Evolutionary conservation across 768 basidiomycete genomes (phyloP).

Genomic region (Pleurotus djamor): DNA sequence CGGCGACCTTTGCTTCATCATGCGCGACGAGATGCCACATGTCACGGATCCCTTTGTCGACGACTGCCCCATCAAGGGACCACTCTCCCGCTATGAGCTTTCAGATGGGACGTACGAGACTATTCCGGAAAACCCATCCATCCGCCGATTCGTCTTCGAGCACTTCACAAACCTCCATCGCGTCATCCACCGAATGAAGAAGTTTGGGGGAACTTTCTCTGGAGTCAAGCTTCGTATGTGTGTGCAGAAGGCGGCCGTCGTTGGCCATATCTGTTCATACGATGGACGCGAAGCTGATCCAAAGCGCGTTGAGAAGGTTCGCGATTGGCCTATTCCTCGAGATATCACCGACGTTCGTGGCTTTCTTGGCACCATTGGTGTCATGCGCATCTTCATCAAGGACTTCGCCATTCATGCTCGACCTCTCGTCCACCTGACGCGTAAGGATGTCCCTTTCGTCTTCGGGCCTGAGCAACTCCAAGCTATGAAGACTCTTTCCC

Average conservation of each 20-base stretch:
- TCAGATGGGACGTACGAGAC: conserved; percentile 27
- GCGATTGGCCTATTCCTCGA: conserved; percentile 19
- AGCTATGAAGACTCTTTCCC: conserved; percentile 16
- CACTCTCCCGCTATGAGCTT: conserved; percentile 21
- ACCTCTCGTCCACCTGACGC: conserved; percentile 20
- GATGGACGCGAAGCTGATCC: conserved; percentile 24
- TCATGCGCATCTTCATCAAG: conserved; percentile 19
- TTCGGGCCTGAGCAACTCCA: conserved; percentile 23
- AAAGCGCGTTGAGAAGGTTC: conserved; percentile 12
- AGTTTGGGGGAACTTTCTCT: conserved; percentile 32
- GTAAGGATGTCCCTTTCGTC: conserved; percentile 22
- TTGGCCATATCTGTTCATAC: conserved; percentile 35
- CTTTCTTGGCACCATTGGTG: conserved; percentile 27
- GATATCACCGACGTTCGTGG: conserved; percentile 18
- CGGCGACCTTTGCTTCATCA: conserved; percentile 31
- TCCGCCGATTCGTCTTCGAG: conserved; percentile 36
- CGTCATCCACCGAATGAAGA: conserved; percentile 31
- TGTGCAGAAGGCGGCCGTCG: conserved; percentile 18
- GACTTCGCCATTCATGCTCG: conserved; percentile 19
- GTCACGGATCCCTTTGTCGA: conserved; percentile 34
- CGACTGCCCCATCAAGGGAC: conserved; percentile 32
- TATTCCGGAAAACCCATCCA: conserved; percentile 29
- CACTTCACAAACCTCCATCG: conserved; percentile 31
- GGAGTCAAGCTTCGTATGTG: conserved; percentile 30
- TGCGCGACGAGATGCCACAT: conserved; percentile 37